Percentiles rank a stretch among this genome's conserved stretches.
Evolutionary conservation across 2,329 filamentous ascomycete genomes (phyloP).

Genomic region (Colletotrichum eleusines): DNA sequence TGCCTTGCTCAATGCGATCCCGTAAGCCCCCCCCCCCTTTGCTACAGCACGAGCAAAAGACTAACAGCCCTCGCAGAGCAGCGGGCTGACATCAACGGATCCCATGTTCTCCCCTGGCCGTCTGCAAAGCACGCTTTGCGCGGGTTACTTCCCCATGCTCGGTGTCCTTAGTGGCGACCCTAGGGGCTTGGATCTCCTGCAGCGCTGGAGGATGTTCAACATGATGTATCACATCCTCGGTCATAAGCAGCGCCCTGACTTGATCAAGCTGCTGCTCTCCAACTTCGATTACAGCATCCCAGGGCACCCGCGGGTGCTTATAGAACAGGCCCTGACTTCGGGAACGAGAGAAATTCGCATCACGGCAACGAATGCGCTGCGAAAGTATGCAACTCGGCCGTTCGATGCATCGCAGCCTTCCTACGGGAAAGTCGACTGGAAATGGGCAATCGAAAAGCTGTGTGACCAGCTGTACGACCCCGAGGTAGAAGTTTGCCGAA

Average conservation of each 20-base stretch:
- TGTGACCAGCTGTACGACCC: conserved; percentile 99
- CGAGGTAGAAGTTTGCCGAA: conserved; percentile 95
- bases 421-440: conserved; percentile 69
- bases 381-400: conserved; percentile 82
- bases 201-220: conserved; percentile 98
- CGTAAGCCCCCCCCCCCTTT: conserved; percentile 60
- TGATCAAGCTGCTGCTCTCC: conserved; percentile 88
- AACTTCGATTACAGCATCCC: conserved; percentile 93
- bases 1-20: conserved; percentile 96
- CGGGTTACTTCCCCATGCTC: conserved; percentile 94
- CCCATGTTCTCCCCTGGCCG: conserved; percentile 91
- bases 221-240: conserved; percentile 99
- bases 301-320: conserved; percentile 89
- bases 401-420: conserved; percentile 51
- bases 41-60: not conserved
- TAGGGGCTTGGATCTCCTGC: conserved; percentile 88
- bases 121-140: conserved; percentile 87
- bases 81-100: conserved; percentile 81
- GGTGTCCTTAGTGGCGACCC: conserved; percentile 86
- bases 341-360: conserved; percentile 93
- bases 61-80: conserved; percentile 60
- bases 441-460: conserved; percentile 96
- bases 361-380: conserved; percentile 85
- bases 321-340: conserved; percentile 93
- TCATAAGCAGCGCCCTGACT: conserved; percentile 87